Evolutionary conservation across 2,329 filamentous ascomycete species (phyloP).

Genomic region (Claviceps quebecensis): DNA sequence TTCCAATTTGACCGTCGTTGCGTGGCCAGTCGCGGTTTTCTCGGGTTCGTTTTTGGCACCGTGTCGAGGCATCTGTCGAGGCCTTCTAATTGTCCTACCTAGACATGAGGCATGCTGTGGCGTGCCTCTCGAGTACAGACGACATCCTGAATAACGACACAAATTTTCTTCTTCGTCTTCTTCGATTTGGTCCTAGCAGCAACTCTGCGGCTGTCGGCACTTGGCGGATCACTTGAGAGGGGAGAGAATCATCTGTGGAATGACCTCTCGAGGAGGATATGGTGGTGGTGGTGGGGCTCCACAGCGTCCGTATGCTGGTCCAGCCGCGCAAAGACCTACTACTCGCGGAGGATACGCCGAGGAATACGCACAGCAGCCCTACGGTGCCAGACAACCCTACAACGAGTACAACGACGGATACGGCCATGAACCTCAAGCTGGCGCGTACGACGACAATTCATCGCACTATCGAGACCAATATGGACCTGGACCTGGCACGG

Average conservation of each 20-base stretch:
- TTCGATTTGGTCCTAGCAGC: neutral
- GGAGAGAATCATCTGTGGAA: slow-evolving; percentile 11
- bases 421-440: slow-evolving; percentile 30
- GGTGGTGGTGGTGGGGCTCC: slow-evolving; percentile 17
- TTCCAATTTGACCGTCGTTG: too few relatives aligned
- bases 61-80: neutral
- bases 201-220: neutral
- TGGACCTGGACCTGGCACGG: slow-evolving; percentile 25
- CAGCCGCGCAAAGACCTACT: slow-evolving; percentile 26
- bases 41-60: too few relatives aligned
- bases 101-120: neutral
- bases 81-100: neutral
- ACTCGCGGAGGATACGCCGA: slow-evolving; percentile 20
- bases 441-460: slow-evolving; percentile 20
- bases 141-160: neutral
- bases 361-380: slow-evolving; percentile 19
- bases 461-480: slow-evolving; percentile 25
- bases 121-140: neutral
- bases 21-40: too few relatives aligned
- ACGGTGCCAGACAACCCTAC: slow-evolving; percentile 26
- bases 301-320: slow-evolving; percentile 35
- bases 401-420: slow-evolving; percentile 33
- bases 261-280: slow-evolving; percentile 39
- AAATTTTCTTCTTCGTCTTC: neutral
- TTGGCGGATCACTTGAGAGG: neutral